Base-by-base conservation (phyloP, 148 eudicot genomes). In the Camellia sinensis region DNA sequence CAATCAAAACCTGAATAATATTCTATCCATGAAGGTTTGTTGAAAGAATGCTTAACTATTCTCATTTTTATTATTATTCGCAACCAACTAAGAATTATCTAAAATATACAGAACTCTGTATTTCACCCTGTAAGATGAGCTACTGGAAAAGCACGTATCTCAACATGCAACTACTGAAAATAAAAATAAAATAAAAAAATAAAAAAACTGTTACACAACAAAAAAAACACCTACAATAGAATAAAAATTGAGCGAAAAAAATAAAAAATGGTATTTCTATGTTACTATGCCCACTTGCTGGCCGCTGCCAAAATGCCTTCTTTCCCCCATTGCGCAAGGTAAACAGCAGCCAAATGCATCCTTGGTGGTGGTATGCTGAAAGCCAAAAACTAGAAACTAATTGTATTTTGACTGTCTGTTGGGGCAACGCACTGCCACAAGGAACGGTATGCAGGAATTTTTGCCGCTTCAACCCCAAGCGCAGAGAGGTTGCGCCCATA, bases 361-460 rank as follows among this genome's bases (percentile, higher is more conserved):
- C 46, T 46, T 67, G 0, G 13, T 22, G 12, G 37, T 45, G 29
- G 56, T 70, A 70, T 13, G 17, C 54, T n/a, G 37, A 70, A 70
- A 2, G 7, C 29, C 40, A 6, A 21, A 62, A 67, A 76, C 88
- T 93, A 96, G 77, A 91, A 91, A 75, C 73, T 83, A 75, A 97
- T 91, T 15, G 86, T 80, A 73, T 72, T 84, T 85, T 90, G 91
- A 84, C 78, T 84, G 64, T 91, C 97, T 40, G 84, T 48, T 67
- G 99, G 97, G 21, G 98, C 98, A 80, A 97, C 98, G 78, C 89
- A 91, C 68, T 92, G 85, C 99, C 99, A 97, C 75, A 97, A 85
- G n/a, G 87, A 88, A 66, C 88, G 74, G 77, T 87, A 97, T 43
- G 91, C 78, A 15, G 92, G 89, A 69, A 97, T 89, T n/a, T 89